Evolutionary conservation across 129 eudicot species (phyloP).

Genomic region (Solidago caesia): DNA sequence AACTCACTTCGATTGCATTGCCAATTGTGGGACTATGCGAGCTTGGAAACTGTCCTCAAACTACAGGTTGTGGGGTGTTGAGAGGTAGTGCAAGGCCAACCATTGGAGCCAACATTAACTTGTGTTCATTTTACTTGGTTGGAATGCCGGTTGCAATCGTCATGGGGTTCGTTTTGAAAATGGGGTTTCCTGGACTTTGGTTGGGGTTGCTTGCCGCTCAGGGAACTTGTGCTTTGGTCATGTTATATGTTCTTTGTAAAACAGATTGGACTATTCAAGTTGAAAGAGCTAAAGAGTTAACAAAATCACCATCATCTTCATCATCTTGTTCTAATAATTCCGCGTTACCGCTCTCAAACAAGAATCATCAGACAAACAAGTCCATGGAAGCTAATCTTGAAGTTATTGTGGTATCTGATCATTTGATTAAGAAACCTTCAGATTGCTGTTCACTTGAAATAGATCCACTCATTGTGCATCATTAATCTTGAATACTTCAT

Average conservation of each 20-base stretch:
- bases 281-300: slow-evolving; percentile 48
- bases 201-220: slow-evolving; percentile 71
- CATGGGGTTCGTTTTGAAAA: slow-evolving; percentile 47
- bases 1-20: slow-evolving; percentile 46
- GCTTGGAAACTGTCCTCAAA: slow-evolving; percentile 84
- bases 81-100: slow-evolving; percentile 73
- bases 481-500: neutral
- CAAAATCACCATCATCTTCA: slow-evolving; percentile 18
- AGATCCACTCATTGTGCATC: slow-evolving; percentile 29
- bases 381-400: slow-evolving; percentile 29
- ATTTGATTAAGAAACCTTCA: neutral
- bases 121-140: slow-evolving; percentile 61
- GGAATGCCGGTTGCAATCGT: slow-evolving; percentile 63
- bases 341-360: slow-evolving; percentile 19
- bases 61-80: slow-evolving; percentile 67
- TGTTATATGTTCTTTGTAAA: slow-evolving; percentile 40
- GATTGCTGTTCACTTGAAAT: slow-evolving; percentile 26
- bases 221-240: slow-evolving; percentile 46
- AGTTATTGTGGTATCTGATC: slow-evolving; percentile 16
- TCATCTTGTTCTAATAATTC: slow-evolving; percentile 8
- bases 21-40: slow-evolving; percentile 72
- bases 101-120: slow-evolving; percentile 51
- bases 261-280: slow-evolving; percentile 65
- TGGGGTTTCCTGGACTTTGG: slow-evolving; percentile 74
- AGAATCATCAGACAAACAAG: slow-evolving; percentile 4